These are phyloP conservation scores for Cenococcum geophilum DNA, from an alignment of 495 filamentous ascomycete genomes.

Conservation along the genomic window DNA sequence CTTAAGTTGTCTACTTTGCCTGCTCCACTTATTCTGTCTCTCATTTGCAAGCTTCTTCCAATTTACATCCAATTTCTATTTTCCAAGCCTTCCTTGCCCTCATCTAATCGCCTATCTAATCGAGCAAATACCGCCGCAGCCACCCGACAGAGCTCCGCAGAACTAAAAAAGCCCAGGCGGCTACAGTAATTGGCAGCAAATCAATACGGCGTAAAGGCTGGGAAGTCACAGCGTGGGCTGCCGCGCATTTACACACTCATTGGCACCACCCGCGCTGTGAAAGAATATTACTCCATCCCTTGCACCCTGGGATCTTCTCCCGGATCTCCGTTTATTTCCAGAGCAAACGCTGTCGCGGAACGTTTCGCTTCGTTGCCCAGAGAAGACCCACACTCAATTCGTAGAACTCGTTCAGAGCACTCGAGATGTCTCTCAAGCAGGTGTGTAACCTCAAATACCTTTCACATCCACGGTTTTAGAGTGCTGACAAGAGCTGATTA, in stretches of 20 bases:
- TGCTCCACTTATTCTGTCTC: neutral
- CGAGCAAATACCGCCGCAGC: conserved; percentile 1
- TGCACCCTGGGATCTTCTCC: neutral
- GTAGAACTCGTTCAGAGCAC: neutral
- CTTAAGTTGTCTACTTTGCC: conserved; percentile 24
- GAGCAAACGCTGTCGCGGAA: conserved; percentile 1
- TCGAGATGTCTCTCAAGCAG: conserved; percentile 36
- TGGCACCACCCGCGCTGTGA: neutral
- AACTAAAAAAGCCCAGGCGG: conserved; percentile 12
- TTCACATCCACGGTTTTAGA: neutral
- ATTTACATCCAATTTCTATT: neutral
- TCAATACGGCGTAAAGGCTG: neutral
- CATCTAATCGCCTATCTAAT: conserved; percentile 8
- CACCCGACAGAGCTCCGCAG: conserved; percentile 2
- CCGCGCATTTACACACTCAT: neutral
- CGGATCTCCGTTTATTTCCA: neutral
- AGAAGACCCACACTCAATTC: neutral
- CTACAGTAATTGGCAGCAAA: conserved; percentile 13
- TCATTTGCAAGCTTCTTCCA: neutral
- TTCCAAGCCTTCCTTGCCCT: neutral
- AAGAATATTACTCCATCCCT: neutral
- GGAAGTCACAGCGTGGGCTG: neutral
- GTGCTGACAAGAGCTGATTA: conserved; percentile 19
- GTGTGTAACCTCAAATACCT: conserved; percentile 12
- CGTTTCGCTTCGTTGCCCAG: neutral